Base-by-base conservation (phyloP, 1,284 basidiomycete species). In the Xanthoconium separans region DNA sequence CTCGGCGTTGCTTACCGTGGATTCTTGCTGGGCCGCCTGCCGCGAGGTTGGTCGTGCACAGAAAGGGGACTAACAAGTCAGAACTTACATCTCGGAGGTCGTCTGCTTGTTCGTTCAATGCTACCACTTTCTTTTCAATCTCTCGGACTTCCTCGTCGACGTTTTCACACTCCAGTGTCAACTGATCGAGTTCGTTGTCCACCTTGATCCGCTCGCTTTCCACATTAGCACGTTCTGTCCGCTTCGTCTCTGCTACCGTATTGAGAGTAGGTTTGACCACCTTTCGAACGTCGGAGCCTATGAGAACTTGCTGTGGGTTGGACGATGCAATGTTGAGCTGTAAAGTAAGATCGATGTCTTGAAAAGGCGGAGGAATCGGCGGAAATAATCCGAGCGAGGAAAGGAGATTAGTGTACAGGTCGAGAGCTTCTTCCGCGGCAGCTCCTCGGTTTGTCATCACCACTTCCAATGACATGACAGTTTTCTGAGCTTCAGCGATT, bases 171-270 rank as follows among this genome's bases (percentile, higher is more conserved):
- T 91, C 85, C 54, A 85, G 73, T 3, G 84, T 86, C 48, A 91
- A 70, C 58, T 86, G 80, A 63, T 93, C 91, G 12, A 90, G 79
- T 58, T 90, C 85, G 58, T 93, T 82, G 59, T 93, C 91, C 22
- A 91, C 77, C 58, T 80, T 83, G 58, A 92, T 89, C 36, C 81
- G 80, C 57, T 89, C 85, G 57, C 81, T 88, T 68, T 90, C 87
- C 43, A 91, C 71, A 33, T 79, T 70, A n/a, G 84, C 83, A 20
- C 83, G 79, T 58, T 89, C 82, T 30, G 77, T 77, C 50, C 89
- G 76, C 63, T 85, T 87, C 41, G 77, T 74, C 66, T 92, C 88
- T 15, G 87, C 85, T 44, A 91, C 77, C 4, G 75, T 73, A 54
- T 79, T 84, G 30, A 95, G 75, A 3, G 84, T 86, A 4, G 89